phyloP scores from a whole-genome alignment of 1,284 basidiomycete species.

The Dichomitus squalens region DNA sequence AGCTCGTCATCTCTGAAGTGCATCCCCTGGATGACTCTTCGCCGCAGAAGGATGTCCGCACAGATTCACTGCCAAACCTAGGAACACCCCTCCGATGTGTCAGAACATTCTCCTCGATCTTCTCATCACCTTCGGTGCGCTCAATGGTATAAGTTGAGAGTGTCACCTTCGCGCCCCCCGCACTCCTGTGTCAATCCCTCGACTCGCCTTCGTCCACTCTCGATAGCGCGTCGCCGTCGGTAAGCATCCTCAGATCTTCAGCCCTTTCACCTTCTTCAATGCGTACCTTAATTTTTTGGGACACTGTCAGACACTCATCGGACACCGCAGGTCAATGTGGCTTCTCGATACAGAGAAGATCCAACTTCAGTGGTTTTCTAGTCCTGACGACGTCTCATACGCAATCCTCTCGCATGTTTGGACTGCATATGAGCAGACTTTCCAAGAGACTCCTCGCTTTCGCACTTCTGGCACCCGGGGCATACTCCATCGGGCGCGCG shows the following conservation, averaged over 20 bases:
- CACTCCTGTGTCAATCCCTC: not conserved
- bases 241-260: not conserved
- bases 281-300: not conserved
- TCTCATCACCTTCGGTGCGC: not conserved
- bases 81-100: too few relatives aligned
- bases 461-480: not conserved
- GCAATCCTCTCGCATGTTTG: constrained; percentile 23
- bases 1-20: too few relatives aligned
- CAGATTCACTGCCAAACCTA: too few relatives aligned
- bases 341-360: constrained; percentile 17
- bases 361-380: constrained; percentile 8
- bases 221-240: not conserved
- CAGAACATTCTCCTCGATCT: too few relatives aligned
- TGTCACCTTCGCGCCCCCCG: not conserved
- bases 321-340: constrained; percentile 7
- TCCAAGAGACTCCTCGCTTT: constrained; percentile 8
- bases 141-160: not conserved
- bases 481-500: not conserved
- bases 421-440: constrained; percentile 11
- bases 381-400: constrained; percentile 12
- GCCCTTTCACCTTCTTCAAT: not conserved
- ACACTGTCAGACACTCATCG: not conserved
- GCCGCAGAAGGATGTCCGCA: too few relatives aligned
- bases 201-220: not conserved
- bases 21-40: too few relatives aligned